phyloP scores from a whole-genome alignment of 139 green algal species.

The Haematococcus sp. region DNA sequence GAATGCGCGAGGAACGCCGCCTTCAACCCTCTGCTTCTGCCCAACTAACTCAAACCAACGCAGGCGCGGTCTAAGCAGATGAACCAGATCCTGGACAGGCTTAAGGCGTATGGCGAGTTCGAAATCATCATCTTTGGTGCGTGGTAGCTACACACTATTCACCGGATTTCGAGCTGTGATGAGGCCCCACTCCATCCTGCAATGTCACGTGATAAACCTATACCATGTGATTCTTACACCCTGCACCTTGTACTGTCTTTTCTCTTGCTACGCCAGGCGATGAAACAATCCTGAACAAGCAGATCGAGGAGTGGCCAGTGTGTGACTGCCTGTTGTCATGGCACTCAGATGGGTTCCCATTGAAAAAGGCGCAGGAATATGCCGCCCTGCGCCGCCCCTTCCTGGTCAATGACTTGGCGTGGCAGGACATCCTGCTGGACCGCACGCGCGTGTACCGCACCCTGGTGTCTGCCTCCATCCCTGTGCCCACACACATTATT shows the following conservation, averaged over 20 bases:
- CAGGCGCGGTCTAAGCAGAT: conserved; percentile 85
- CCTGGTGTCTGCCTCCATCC: conserved; percentile 80
- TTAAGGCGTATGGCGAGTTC: conserved; percentile 85
- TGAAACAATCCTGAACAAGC: conserved; percentile 75
- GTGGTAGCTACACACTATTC: background rate
- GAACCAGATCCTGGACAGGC: conserved; percentile 81
- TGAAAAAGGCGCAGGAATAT: conserved; percentile 83
- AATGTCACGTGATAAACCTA: no score
- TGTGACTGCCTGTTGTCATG: conserved; percentile 90
- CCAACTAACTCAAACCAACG: no score
- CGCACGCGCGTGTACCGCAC: conserved; percentile 74
- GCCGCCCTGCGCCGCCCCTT: conserved; percentile 81
- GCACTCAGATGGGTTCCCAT: conserved; percentile 93
- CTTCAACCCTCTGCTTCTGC: no score
- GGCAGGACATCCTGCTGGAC: conserved; percentile 87
- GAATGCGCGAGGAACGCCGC: no score
- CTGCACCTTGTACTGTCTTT: no score
- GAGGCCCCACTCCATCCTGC: no score
- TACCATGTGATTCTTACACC: no score
- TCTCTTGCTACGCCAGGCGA: no score
- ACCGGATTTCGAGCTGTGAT: no score
- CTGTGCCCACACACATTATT: conserved; percentile 86
- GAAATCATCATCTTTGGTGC: conserved; percentile 90
- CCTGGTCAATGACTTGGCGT: conserved; percentile 90
- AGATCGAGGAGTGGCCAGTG: conserved; percentile 88